phyloP scores from a whole-genome alignment of 192 early-diverging fungal species.

The Gonapodya sp. region DNA sequence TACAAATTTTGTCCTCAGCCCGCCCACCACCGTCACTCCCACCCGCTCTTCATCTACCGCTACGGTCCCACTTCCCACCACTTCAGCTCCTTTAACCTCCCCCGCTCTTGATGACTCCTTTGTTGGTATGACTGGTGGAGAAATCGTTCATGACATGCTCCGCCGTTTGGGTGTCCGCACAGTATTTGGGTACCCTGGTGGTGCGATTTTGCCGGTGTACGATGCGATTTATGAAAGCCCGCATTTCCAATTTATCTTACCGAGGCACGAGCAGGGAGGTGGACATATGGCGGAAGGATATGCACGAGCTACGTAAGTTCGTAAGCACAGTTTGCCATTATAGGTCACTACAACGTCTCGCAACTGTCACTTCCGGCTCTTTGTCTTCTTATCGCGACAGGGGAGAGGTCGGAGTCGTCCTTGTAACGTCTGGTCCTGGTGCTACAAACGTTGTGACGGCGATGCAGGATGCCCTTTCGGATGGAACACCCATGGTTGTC shows the following conservation, averaged over 20 bases:
- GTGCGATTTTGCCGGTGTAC: slow-evolving; percentile 96
- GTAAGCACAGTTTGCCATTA: too few species aligned
- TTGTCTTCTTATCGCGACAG: slow-evolving; percentile 23
- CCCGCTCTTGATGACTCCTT: slow-evolving; percentile 62
- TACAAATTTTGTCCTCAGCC: too few species aligned
- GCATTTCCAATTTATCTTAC: slow-evolving; percentile 94
- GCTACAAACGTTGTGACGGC: slow-evolving; percentile 97
- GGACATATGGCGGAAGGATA: slow-evolving; percentile 99
- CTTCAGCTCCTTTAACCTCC: not conserved
- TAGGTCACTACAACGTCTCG: too few species aligned
- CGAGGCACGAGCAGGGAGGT: slow-evolving; percentile 95
- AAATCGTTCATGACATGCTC: slow-evolving; percentile 99
- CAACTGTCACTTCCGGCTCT: slow-evolving; percentile 12
- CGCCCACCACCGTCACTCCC: slow-evolving; percentile 14
- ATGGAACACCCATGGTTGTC: slow-evolving; percentile 92
- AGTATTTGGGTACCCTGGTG: slow-evolving; percentile 97
- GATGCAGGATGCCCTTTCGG: slow-evolving; percentile 91
- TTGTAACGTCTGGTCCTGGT: slow-evolving; percentile 91
- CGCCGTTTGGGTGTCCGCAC: slow-evolving; percentile 82
- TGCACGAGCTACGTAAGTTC: slow-evolving; percentile 68
- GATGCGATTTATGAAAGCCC: slow-evolving; percentile 94
- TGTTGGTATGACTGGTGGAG: slow-evolving; percentile 91
- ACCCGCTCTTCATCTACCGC: slow-evolving; percentile 20
- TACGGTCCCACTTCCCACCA: not conserved
- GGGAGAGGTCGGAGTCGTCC: slow-evolving; percentile 65